A percentile compares a stretch with the other conserved stretches of the same genome.
phyloP scores from a whole-genome alignment of 495 filamentous ascomycete species.

The Talaromyces trachyspermus region DNA sequence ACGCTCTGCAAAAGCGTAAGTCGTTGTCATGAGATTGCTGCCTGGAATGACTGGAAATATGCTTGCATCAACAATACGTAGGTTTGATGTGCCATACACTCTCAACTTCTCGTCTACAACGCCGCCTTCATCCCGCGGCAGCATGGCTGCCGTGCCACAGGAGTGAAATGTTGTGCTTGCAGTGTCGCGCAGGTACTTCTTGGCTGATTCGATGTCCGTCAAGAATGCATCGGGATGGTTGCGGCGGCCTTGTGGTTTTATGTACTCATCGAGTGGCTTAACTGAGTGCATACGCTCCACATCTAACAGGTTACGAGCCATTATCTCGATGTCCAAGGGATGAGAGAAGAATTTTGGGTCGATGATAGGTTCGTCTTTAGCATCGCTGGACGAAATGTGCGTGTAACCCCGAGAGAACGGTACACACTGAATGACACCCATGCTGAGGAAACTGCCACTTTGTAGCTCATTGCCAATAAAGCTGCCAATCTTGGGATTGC shows the following conservation, averaged over 20 bases:
- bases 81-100: conserved; percentile 40
- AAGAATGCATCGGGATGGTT: conserved; percentile 3
- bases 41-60: conserved; percentile 50
- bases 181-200: conserved; percentile 12
- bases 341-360: conserved; percentile 41
- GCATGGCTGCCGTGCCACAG: conserved; percentile 39
- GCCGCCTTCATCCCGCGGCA: conserved; percentile 42
- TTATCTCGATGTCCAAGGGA: conserved; percentile 38
- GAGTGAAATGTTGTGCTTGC: conserved; percentile 25
- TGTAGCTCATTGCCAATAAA: background rate
- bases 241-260: conserved; percentile 20
- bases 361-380: conserved; percentile 24
- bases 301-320: conserved; percentile 36
- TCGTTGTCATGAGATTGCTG: conserved; percentile 40
- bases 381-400: conserved; percentile 36
- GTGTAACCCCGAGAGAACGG: conserved; percentile 49
- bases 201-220: conserved; percentile 12
- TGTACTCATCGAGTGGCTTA: conserved; percentile 26
- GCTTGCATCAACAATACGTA: conserved; percentile 48
- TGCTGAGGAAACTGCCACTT: conserved; percentile 32
- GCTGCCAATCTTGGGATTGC: background rate
- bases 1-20: conserved; percentile 56
- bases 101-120: conserved; percentile 33
- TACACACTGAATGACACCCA: conserved; percentile 28
- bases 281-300: conserved; percentile 36